Percentiles rank a stretch among this genome's conserved stretches.
phyloP scores from a whole-genome alignment of 2,329 filamentous ascomycete species.

The Acephala macrosclerotiorum region DNA sequence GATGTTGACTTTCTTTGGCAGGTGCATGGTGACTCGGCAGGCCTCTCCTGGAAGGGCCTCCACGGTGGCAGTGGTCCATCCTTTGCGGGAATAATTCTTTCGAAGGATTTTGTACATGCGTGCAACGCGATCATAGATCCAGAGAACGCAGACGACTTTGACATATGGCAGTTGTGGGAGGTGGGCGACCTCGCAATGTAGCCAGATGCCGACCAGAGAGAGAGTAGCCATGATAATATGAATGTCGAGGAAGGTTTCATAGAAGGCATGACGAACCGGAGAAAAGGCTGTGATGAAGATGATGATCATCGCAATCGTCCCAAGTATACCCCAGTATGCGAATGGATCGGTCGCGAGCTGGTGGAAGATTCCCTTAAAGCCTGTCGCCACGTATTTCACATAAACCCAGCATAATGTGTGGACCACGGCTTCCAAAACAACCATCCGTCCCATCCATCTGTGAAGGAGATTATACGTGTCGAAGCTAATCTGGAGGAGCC shows the following conservation, averaged over 20 bases:
- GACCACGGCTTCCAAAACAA: constrained; percentile 71
- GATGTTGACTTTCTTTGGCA: constrained; percentile 71
- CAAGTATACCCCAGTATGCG: constrained; percentile 68
- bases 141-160: constrained; percentile 76
- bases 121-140: constrained; percentile 73
- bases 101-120: constrained; percentile 71
- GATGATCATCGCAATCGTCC: constrained; percentile 65
- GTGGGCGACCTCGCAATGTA: constrained; percentile 75
- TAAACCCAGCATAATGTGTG: constrained; percentile 79
- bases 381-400: constrained; percentile 71
- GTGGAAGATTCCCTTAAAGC: constrained; percentile 63
- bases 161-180: constrained; percentile 77
- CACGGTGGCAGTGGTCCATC: constrained; percentile 69
- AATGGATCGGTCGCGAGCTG: constrained; percentile 67
- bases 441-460: constrained; percentile 81
- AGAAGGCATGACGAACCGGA: constrained; percentile 90
- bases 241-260: constrained; percentile 91
- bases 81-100: constrained; percentile 61
- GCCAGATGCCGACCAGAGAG: constrained; percentile 74
- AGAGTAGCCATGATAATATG: constrained; percentile 81
- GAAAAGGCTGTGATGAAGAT: constrained; percentile 77
- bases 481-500: constrained; percentile 84
- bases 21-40: constrained; percentile 72
- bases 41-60: constrained; percentile 75
- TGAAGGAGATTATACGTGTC: constrained; percentile 95